Evolutionary conservation across 2,329 filamentous ascomycete species (phyloP).

Genomic region (Xylariomycetidae sp.): DNA sequence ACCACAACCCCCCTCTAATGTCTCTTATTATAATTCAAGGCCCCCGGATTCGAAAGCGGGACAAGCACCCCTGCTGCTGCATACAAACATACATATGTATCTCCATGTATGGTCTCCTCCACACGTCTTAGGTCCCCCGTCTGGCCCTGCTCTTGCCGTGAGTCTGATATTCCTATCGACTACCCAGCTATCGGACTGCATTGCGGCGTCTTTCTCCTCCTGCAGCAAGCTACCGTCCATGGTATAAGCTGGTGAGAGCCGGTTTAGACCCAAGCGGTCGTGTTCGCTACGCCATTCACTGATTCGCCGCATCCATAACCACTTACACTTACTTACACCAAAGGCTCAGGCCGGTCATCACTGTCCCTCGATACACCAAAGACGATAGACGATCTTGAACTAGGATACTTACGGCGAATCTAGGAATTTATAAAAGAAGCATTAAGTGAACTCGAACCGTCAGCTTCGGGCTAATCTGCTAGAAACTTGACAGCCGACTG

Average conservation of each 20-base stretch:
- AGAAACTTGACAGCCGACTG: constrained; percentile 17
- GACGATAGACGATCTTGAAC: constrained; percentile 11
- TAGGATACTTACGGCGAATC: too few species aligned
- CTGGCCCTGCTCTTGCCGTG: constrained; percentile 25
- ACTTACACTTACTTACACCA: too few species aligned
- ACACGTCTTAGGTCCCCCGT: constrained; percentile 26
- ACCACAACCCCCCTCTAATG: constrained; percentile 25
- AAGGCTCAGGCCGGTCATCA: constrained; percentile 14
- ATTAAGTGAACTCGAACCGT: constrained; percentile 7
- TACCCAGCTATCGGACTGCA: constrained; percentile 23
- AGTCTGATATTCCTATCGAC: constrained; percentile 28
- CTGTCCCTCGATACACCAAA: constrained; percentile 18
- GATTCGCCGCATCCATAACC: too few species aligned
- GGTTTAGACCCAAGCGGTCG: constrained; percentile 14
- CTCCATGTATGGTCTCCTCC: constrained; percentile 27
- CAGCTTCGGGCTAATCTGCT: constrained; percentile 17
- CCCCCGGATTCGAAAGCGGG: constrained; percentile 25
- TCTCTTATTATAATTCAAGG: constrained; percentile 19
- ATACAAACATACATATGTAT: constrained; percentile 37
- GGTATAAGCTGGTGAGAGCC: constrained; percentile 16
- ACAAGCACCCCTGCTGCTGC: constrained; percentile 33
- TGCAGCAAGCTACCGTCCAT: too few species aligned
- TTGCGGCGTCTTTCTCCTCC: constrained; percentile 22
- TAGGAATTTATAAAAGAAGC: too few species aligned
- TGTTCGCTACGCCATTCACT: constrained; percentile 22